Conservation (phyloP, 345 rosid genomes). For the Pseudoturritis turrita region DNA sequence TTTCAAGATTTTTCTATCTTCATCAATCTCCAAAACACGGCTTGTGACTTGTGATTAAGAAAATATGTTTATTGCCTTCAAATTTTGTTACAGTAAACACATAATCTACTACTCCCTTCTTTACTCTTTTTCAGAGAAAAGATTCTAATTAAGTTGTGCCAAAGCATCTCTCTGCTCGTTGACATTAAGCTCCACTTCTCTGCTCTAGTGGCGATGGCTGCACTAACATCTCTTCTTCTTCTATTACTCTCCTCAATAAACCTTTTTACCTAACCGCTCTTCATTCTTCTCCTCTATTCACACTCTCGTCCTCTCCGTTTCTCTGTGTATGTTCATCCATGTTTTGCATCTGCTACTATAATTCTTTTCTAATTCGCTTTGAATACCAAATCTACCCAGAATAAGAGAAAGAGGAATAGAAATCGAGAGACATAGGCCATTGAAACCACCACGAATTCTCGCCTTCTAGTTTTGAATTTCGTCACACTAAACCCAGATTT, state of each 20-base stretch:
- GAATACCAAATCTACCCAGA: no score
- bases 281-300: conserved; percentile 24
- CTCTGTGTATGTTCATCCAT: conserved; percentile 28
- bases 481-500: no score
- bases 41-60: background rate
- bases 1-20: background rate
- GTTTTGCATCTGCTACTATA: conserved; percentile 23
- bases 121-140: no score
- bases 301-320: conserved; percentile 32
- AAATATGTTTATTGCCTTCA: conserved; percentile 3
- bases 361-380: no score
- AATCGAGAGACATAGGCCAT: no score
- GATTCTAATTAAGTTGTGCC: background rate
- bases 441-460: no score
- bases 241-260: conserved; percentile 30
- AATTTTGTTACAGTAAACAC: background rate
- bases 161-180: conserved; percentile 11
- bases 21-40: background rate
- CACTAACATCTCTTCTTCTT: conserved; percentile 36
- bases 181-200: background rate
- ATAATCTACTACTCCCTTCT: no score
- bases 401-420: no score
- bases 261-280: conserved; percentile 33
- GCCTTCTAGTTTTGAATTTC: no score
- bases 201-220: conserved; percentile 36